Evolutionary conservation across 73 alveolate species (phyloP), one percentile per base, ranked within the genome.

Genomic region (Uronychia setigera): DNA sequence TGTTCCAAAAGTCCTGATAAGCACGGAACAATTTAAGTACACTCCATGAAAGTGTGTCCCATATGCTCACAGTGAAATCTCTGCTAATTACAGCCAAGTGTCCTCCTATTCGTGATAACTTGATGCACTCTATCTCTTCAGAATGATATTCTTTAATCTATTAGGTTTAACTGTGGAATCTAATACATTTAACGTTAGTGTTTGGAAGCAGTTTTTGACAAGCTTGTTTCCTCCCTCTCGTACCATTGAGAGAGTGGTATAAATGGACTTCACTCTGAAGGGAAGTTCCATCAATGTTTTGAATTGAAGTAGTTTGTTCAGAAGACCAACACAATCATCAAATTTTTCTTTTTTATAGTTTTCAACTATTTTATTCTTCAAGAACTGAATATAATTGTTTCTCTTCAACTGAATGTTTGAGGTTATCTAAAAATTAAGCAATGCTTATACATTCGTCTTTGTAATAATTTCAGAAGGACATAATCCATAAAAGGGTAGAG

Each of bases 11-110:
- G 25, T 79, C 84, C 46, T 86, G 88, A 80, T 86, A 79, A 1
- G 84, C 83, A 32, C 80, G 32, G 59, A 79, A 86, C 1, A 0
- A 19, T 5, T 35, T 19, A 19, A 26, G 1, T 26, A 79, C 1
- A 1, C 29, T n/a, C 87, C 87, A 86, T 0, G 31, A 27, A 1
- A 79, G 80, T 0, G 59, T 88, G 32, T 79, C 84, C 92, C 92
- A 86, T 0, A 86, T 0, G 19, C 87, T 33, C 32, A 78, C 87
- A 59, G 76, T 78, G 74, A 79, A 86, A 35, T 86, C 92, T 11
- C 27, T 14, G 28, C 85, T 59, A 79, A 86, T 79, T 1, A 86
- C 32, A 14, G 79, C 34, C 35, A 86, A 74, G 35, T 46, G 59
- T 29, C 60, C 33, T 26, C 80, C 92, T 28, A 34, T 32, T 80